These are phyloP conservation scores for Ophiorrhiza pumila DNA, from an alignment of 257 asterid species.

Conservation along the genomic window DNA sequence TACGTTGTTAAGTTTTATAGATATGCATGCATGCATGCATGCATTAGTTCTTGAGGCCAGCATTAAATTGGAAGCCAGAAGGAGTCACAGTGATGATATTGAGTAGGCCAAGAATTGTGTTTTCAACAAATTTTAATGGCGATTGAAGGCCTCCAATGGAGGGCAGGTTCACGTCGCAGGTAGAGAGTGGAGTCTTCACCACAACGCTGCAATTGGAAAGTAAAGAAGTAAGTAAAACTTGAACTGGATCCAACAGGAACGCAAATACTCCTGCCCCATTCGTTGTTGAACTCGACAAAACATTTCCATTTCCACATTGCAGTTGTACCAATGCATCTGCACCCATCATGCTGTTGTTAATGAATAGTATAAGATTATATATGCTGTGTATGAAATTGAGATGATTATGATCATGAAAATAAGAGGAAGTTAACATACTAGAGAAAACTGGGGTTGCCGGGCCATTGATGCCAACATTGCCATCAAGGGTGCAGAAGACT, in stretches of 20 bases:
- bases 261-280: slow-evolving; percentile 26
- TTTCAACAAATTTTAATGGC: slow-evolving; percentile 10
- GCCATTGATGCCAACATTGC: slow-evolving; percentile 25
- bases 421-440: slow-evolving; percentile 23
- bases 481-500: slow-evolving; percentile 42
- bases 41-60: slow-evolving; percentile 6
- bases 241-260: slow-evolving; percentile 11
- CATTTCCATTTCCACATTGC: slow-evolving; percentile 32
- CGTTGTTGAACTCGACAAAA: slow-evolving; percentile 27
- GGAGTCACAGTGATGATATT: slow-evolving; percentile 13
- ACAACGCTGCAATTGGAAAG: slow-evolving; percentile 27
- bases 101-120: slow-evolving; percentile 15
- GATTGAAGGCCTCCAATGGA: slow-evolving; percentile 18
- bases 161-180: slow-evolving; percentile 34
- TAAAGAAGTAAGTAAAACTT: slow-evolving; percentile 16
- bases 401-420: too few species aligned
- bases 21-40: neutral
- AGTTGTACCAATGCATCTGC: slow-evolving; percentile 35
- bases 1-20: too few species aligned
- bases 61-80: slow-evolving; percentile 18
- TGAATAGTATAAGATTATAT: too few species aligned
- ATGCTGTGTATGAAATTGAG: too few species aligned
- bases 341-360: too few species aligned
- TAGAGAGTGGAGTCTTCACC: slow-evolving; percentile 34
- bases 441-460: slow-evolving; percentile 38